These are phyloP conservation scores for Neckera pumila DNA, from an alignment of 225 moss, liverwort and hornwort genomes.

Conservation along the genomic window DNA sequence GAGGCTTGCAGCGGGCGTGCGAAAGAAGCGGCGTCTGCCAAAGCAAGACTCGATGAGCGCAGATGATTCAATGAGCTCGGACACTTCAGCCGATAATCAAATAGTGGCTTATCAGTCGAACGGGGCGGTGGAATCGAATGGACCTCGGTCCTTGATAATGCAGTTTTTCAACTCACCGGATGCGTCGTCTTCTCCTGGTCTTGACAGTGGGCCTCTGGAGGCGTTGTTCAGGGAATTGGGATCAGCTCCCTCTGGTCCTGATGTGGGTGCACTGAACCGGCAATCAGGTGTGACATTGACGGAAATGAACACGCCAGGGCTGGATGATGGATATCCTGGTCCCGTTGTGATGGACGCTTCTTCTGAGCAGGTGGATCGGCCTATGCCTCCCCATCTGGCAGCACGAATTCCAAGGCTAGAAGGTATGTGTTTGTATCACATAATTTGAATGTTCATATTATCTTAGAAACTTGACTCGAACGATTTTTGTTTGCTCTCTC, in stretches of 20 bases:
- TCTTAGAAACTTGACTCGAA: not conserved
- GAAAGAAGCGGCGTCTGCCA: conserved; percentile 83
- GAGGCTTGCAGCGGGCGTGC: conserved; percentile 54
- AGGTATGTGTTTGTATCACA: conserved; percentile 5
- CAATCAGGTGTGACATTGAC: conserved; percentile 70
- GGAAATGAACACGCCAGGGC: conserved; percentile 47
- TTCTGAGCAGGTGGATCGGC: not conserved
- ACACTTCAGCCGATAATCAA: conserved; percentile 35
- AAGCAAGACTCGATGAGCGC: conserved; percentile 52
- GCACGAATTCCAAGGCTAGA: conserved; percentile 27
- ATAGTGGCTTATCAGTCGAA: conserved; percentile 75
- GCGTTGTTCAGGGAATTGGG: conserved; percentile 64
- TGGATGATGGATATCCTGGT: conserved; percentile 6
- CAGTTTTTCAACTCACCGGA: conserved; percentile 64
- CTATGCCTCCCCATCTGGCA: not conserved
- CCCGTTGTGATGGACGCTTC: conserved; percentile 4
- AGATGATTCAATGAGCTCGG: conserved; percentile 20
- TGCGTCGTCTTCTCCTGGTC: conserved; percentile 27
- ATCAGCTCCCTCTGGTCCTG: conserved; percentile 31
- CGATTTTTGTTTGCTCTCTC: not conserved
- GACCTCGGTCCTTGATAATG: conserved; percentile 67
- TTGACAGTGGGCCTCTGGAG: conserved; percentile 61
- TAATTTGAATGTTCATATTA: not conserved
- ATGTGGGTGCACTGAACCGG: conserved; percentile 29
- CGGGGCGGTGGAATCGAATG: conserved; percentile 26